Percentiles rank a stretch among this genome's conserved stretches.
These are phyloP conservation scores for Penicillium glabrum DNA, from an alignment of 2,329 filamentous ascomycete species.

Conservation along the genomic window DNA sequence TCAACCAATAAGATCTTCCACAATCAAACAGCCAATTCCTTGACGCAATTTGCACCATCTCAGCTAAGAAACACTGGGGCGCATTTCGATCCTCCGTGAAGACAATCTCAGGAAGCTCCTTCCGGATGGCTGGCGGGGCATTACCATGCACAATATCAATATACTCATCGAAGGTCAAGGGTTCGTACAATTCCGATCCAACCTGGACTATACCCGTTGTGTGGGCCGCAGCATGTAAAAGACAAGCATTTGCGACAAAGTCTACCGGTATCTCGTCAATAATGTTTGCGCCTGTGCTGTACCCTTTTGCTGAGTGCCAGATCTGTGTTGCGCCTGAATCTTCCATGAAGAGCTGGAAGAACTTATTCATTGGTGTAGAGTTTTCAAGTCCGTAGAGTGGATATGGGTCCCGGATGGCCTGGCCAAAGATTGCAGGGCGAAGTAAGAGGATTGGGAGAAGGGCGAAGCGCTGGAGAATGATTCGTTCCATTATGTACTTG, in stretches of 20 bases:
- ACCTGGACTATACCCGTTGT: slow-evolving; percentile 32
- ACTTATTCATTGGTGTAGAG: slow-evolving; percentile 33
- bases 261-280: slow-evolving; percentile 35
- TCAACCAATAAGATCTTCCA: slow-evolving; percentile 34
- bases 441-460: slow-evolving; percentile 29
- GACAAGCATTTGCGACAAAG: slow-evolving; percentile 33
- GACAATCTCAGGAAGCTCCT: slow-evolving; percentile 24
- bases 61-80: slow-evolving; percentile 31
- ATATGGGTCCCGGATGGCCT: slow-evolving; percentile 30
- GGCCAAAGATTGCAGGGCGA: slow-evolving; percentile 33
- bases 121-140: slow-evolving; percentile 20
- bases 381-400: slow-evolving; percentile 31
- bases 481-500: slow-evolving; percentile 33
- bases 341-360: slow-evolving; percentile 25
- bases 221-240: slow-evolving; percentile 29
- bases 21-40: slow-evolving; percentile 36
- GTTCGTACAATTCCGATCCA: slow-evolving; percentile 30
- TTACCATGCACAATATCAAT: slow-evolving; percentile 18
- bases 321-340: slow-evolving; percentile 27
- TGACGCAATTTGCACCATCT: slow-evolving; percentile 32
- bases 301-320: slow-evolving; percentile 31
- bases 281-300: slow-evolving; percentile 28
- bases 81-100: slow-evolving; percentile 29
- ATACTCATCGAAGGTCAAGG: slow-evolving; percentile 29
- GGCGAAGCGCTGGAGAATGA: slow-evolving; percentile 27